A percentile compares a stretch with the other conserved stretches of the same genome.
Conservation (phyloP, 768 basidiomycete species). For the Boletus edulis region DNA sequence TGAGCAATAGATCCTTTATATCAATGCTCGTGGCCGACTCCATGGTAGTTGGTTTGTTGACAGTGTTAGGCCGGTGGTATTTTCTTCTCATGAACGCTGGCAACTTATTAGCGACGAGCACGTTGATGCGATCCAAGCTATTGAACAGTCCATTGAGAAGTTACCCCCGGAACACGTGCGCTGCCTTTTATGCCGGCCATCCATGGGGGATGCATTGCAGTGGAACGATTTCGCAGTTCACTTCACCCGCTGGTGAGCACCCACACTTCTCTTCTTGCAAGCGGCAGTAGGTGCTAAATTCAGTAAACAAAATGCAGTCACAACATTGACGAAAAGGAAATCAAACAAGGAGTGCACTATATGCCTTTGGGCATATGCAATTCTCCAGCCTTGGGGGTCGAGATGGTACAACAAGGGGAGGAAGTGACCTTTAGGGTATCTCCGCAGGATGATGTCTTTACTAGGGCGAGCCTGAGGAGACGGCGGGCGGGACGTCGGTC, state of each 20-base stretch:
- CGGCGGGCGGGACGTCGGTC: too few relatives aligned
- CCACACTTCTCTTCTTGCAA: neutral
- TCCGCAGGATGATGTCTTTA: too few relatives aligned
- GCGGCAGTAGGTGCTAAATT: neutral
- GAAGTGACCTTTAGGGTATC: too few relatives aligned
- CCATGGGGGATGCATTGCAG: neutral
- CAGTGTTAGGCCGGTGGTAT: too few relatives aligned
- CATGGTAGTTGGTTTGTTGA: rapidly evolving
- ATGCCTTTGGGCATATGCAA: neutral
- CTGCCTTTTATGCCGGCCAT: conserved; percentile 10
- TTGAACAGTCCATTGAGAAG: neutral
- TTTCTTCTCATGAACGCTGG: neutral
- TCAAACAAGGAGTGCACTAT: neutral
- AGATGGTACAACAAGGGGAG: too few relatives aligned
- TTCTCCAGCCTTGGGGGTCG: neutral
- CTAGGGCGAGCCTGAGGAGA: too few relatives aligned
- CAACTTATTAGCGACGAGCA: conserved; percentile 1
- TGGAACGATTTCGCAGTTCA: neutral
- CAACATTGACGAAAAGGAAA: neutral
- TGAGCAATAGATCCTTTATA: neutral
- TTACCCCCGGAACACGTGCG: neutral
- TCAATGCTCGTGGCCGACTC: neutral
- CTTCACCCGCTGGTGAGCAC: neutral
- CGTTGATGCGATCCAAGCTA: conserved; percentile 4
- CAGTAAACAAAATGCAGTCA: neutral